phyloP scores from a whole-genome alignment of 768 basidiomycete species.

The Agaricus sinodeliciosus region DNA sequence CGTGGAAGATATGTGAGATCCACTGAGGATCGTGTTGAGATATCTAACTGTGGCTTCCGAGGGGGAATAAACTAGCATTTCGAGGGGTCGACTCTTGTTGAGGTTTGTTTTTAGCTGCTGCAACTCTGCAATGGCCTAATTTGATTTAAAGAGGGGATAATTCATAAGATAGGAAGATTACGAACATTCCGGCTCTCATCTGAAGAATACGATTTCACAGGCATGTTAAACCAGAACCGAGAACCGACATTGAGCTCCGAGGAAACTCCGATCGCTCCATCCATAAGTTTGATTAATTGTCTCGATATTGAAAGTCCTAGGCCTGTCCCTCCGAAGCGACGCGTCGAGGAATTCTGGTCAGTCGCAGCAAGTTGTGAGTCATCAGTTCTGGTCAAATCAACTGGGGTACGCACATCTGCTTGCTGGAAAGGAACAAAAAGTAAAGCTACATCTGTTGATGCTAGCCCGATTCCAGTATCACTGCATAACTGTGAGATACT shows the following conservation, averaged over 20 bases:
- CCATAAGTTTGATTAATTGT: constrained; percentile 71
- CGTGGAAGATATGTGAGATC: constrained; percentile 41
- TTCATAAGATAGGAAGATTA: not conserved
- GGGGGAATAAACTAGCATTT: constrained; percentile 50
- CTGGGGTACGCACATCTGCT: constrained; percentile 41
- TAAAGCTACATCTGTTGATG: constrained; percentile 56
- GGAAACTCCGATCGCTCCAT: constrained; percentile 64
- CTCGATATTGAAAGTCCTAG: constrained; percentile 69
- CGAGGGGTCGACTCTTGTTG: constrained; percentile 37
- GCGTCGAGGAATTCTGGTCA: constrained; percentile 57
- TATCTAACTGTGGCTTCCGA: constrained; percentile 53
- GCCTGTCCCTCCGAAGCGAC: constrained; percentile 74
- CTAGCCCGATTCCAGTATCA: constrained; percentile 70
- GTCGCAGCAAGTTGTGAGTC: not conserved
- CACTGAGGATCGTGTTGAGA: constrained; percentile 48
- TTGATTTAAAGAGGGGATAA: not conserved
- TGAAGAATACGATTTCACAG: constrained; percentile 49
- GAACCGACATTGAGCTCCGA: constrained; percentile 61
- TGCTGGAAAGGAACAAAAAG: constrained; percentile 75
- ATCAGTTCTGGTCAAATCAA: not conserved
- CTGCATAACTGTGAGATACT: constrained; percentile 21
- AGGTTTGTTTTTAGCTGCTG: constrained; percentile 40
- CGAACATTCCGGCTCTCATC: constrained; percentile 52
- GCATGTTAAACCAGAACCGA: constrained; percentile 70
- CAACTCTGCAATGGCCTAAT: constrained; percentile 40